phyloP scores from a whole-genome alignment of 1,139 yeast genomes.

The Pneumocystis oryctolagi region DNA sequence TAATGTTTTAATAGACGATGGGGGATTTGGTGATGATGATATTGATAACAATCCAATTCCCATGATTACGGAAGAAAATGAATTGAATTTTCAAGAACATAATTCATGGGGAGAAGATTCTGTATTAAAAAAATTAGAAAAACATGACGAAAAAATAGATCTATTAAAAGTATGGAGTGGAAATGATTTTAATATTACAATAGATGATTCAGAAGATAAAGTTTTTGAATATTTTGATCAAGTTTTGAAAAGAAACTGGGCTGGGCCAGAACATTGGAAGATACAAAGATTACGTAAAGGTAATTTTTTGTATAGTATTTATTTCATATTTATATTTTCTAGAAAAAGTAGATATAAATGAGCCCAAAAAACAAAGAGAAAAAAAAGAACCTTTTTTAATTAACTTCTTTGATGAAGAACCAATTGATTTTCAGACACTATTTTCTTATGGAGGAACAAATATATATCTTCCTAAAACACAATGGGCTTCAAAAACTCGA shows the following conservation, averaged over 20 bases:
- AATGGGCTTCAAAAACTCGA: conserved; percentile 29
- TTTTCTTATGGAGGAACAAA: conserved; percentile 36
- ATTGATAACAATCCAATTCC: neutral
- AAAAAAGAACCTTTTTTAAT: conserved; percentile 28
- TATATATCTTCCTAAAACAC: conserved; percentile 32
- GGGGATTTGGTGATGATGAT: neutral
- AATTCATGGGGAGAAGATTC: conserved; percentile 12
- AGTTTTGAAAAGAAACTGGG: conserved; percentile 56
- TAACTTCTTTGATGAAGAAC: conserved; percentile 37
- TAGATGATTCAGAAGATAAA: conserved; percentile 36
- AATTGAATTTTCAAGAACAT: conserved; percentile 12
- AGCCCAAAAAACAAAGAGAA: conserved; percentile 18
- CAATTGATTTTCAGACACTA: conserved; percentile 32
- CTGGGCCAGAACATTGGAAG: conserved; percentile 93
- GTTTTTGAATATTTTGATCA: conserved; percentile 70
- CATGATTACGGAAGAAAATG: conserved; percentile 1
- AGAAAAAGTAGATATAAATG: conserved; percentile 1
- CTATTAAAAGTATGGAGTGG: conserved; percentile 2
- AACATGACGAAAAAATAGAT: neutral
- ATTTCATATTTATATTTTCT: conserved; percentile 13
- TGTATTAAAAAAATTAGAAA: neutral
- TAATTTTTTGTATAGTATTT: conserved; percentile 12
- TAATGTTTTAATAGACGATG: conserved; percentile 4
- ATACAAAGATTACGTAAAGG: conserved; percentile 41
- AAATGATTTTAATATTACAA: conserved; percentile 1